Evolutionary conservation across 495 filamentous ascomycete genomes (phyloP).

Genomic region (Viridothelium virens): DNA sequence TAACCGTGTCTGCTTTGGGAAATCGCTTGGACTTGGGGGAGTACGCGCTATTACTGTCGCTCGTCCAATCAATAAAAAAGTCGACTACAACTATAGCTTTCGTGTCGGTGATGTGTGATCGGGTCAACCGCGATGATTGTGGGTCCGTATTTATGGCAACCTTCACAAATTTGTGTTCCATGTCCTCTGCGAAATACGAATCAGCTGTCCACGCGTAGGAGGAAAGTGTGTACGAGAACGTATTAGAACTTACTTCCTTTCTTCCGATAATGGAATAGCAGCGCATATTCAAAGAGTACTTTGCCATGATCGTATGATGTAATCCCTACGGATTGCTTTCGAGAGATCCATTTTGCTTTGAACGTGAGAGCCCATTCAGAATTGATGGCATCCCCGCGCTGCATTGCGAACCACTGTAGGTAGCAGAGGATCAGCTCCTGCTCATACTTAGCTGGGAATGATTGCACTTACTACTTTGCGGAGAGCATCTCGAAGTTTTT

Average conservation of each 20-base stretch:
- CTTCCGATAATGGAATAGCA: background rate
- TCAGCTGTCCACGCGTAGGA: background rate
- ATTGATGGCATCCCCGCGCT: too few relatives aligned
- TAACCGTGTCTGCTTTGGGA: too few relatives aligned
- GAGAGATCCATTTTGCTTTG: background rate
- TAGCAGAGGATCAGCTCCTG: background rate
- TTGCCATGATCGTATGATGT: background rate
- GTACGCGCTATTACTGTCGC: too few relatives aligned
- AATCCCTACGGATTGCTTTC: too few relatives aligned
- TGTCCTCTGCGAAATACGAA: background rate
- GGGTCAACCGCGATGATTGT: too few relatives aligned
- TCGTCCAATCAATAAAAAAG: too few relatives aligned
- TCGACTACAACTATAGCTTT: too few relatives aligned
- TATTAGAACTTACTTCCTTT: background rate
- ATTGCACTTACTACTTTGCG: background rate
- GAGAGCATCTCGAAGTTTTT: background rate
- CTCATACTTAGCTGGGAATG: background rate
- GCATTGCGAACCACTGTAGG: background rate
- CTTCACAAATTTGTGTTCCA: too few relatives aligned
- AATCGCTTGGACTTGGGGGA: too few relatives aligned
- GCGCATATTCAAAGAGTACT: background rate
- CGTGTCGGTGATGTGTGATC: too few relatives aligned
- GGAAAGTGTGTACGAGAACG: background rate
- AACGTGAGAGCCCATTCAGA: background rate
- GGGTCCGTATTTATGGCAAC: too few relatives aligned